Base-by-base conservation (phyloP, 139 green algal species). In the Coelastrella sp. region DNA sequence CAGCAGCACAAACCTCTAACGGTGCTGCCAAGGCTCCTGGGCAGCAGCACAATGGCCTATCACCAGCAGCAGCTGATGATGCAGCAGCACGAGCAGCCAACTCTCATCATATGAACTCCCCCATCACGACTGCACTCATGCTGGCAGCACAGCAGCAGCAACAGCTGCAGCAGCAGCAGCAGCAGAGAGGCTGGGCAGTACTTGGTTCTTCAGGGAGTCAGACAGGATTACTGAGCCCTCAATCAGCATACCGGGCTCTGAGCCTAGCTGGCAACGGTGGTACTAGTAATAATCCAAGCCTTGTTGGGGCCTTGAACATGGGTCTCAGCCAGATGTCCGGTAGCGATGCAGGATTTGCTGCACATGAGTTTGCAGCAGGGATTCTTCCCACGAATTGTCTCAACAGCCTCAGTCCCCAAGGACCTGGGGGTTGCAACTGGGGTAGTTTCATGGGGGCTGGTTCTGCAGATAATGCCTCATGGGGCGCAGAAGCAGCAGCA, bases 121-220 rank as follows among this genome's bases (percentile, higher is more conserved):
- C 72, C 2, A 80, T 80, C 45, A 66, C 21, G 4, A 66, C 72
- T 27, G 72, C 72, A 8, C 72, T 80, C 3, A 64, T 80, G 72
- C 48, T 66, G 17, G 71, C 71, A 23, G 48, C 45, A 34, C 48
- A 64, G 69, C 69, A 78, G 69, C 69, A 78, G 72, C 72, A 80
- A 41, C 69, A 60, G 41, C 69, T 19, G 45, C 27, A 45, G 45
- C 27, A 60, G 68, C n/a, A n/a, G n/a, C n/a, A n/a, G 72, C 45
- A 60, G 40, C 51, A 51, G 74, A 50, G 71, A 8, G 67, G 67
- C 2, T 76, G 67, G 67, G 67, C 17, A 6, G 9, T 17, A 25
- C 27, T 41, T 21, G 62, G 62, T 3, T 17, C 23, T 25, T 13
- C 25, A 2, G 59, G 59, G 25, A 41, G 62, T 71, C 62, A 27